Evolutionary conservation across 768 basidiomycete genomes (phyloP).

Genomic region (Russula sp.): DNA sequence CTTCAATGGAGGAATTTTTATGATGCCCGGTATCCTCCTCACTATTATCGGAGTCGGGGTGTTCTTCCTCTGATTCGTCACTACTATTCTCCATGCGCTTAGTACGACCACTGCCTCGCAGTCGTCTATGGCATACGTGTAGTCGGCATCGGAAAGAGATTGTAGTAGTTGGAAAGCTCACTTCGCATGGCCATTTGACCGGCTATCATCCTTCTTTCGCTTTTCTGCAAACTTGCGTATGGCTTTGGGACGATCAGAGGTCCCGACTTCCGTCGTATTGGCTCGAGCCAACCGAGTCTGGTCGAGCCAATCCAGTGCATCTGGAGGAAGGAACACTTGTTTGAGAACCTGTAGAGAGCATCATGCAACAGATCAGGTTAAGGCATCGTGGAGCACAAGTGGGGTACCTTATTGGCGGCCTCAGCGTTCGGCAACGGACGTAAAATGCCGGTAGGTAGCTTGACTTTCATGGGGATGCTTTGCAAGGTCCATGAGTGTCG

Average conservation of each 20-base stretch:
- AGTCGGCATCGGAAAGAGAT: slow-evolving; percentile 4
- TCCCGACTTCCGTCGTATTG: slow-evolving; percentile 29
- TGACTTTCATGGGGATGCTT: slow-evolving; percentile 75
- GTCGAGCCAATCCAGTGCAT: slow-evolving; percentile 54
- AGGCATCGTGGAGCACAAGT: neutral
- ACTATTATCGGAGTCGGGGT: slow-evolving; percentile 20
- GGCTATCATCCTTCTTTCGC: slow-evolving; percentile 45
- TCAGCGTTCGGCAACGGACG: slow-evolving; percentile 61
- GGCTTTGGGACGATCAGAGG: slow-evolving; percentile 31
- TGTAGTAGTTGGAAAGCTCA: slow-evolving; percentile 26
- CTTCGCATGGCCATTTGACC: slow-evolving; percentile 47
- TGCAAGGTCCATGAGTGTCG: slow-evolving; percentile 66
- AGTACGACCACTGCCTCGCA: slow-evolving; percentile 26
- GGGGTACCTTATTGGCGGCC: slow-evolving; percentile 52
- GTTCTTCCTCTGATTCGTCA: slow-evolving; percentile 29
- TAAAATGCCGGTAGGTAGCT: slow-evolving; percentile 78
- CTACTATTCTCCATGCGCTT: slow-evolving; percentile 29
- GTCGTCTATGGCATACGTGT: slow-evolving; percentile 11
- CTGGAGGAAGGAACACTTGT: slow-evolving; percentile 61
- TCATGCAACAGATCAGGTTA: neutral
- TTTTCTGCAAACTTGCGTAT: slow-evolving; percentile 52
- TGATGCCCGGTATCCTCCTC: slow-evolving; percentile 24
- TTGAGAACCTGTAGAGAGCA: slow-evolving; percentile 53
- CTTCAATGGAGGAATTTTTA: slow-evolving; percentile 2
- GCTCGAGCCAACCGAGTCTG: slow-evolving; percentile 34